phyloP scores from a whole-genome alignment of 257 asterid species.

The Scutellaria barbata region DNA sequence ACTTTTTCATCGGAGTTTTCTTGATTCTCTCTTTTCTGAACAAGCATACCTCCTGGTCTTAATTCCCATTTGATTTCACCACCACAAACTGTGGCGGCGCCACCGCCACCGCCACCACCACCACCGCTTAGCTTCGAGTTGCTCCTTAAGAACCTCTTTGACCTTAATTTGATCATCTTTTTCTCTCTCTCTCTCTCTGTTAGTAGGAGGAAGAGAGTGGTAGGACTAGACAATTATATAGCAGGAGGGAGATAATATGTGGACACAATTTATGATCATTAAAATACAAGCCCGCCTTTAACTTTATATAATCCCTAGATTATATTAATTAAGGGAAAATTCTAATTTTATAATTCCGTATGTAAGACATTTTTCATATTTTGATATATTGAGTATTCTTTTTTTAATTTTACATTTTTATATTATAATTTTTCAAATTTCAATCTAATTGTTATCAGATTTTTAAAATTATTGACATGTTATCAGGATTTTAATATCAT shows the following conservation, averaged over 20 bases:
- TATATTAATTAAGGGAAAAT: too few relatives aligned
- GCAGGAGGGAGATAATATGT: conserved; percentile 37
- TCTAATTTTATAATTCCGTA: too few relatives aligned
- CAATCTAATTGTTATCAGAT: too few relatives aligned
- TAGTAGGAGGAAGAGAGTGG: conserved; percentile 27
- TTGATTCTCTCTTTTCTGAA: conserved; percentile 63
- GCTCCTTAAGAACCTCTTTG: conserved; percentile 69
- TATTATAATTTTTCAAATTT: too few relatives aligned
- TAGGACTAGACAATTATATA: conserved; percentile 45
- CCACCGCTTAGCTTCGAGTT: conserved; percentile 47
- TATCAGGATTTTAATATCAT: too few relatives aligned
- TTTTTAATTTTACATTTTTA: too few relatives aligned
- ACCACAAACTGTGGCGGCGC: conserved; percentile 17
- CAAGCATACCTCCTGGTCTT: conserved; percentile 92
- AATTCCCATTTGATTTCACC: conserved; percentile 78
- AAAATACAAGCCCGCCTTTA: conserved; percentile 33
- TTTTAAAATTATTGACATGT: too few relatives aligned
- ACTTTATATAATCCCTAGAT: background rate
- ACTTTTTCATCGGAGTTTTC: conserved; percentile 38
- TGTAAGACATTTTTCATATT: too few relatives aligned
- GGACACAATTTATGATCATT: conserved; percentile 40
- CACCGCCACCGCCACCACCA: background rate
- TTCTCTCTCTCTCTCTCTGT: background rate
- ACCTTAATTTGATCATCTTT: conserved; percentile 66
- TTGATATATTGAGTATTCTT: too few relatives aligned